Evolutionary conservation across 768 basidiomycete genomes (phyloP).

Genomic region (Favolaschia claudopus): DNA sequence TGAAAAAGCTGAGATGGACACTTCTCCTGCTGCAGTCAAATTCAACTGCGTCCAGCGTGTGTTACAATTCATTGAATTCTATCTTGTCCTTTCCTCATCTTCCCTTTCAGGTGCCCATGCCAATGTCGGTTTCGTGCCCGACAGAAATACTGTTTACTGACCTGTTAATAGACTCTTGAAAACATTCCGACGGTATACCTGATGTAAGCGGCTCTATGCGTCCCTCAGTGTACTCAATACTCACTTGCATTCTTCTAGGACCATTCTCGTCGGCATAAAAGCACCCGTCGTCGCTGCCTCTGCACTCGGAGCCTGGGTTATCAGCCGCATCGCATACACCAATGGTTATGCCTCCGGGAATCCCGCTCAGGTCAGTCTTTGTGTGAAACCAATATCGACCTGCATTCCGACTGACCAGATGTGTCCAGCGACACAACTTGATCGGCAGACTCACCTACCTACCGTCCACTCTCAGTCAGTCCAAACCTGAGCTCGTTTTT

Average conservation of each 20-base stretch:
- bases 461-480: constrained; percentile 7
- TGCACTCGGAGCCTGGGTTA: constrained; percentile 47
- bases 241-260: constrained; percentile 33
- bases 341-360: constrained; percentile 53
- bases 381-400: neutral
- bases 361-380: constrained; percentile 45
- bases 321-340: constrained; percentile 54
- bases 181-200: constrained; percentile 9
- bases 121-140: neutral
- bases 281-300: constrained; percentile 51
- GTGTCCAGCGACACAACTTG: constrained; percentile 11
- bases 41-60: constrained; percentile 45
- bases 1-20: constrained; percentile 40
- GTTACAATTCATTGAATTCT: constrained; percentile 26
- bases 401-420: neutral
- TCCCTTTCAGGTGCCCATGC: constrained; percentile 1
- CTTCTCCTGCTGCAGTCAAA: constrained; percentile 34
- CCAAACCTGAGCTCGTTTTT: neutral
- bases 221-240: neutral
- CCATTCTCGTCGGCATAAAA: constrained; percentile 48
- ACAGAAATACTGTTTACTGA: neutral
- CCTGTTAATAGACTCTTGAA: constrained; percentile 15
- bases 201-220: neutral
- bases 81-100: constrained; percentile 26
- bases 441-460: neutral